These are phyloP conservation scores for Eucalyptus tenuipes DNA, from an alignment of 345 rosid genomes.

Conservation along the genomic window DNA sequence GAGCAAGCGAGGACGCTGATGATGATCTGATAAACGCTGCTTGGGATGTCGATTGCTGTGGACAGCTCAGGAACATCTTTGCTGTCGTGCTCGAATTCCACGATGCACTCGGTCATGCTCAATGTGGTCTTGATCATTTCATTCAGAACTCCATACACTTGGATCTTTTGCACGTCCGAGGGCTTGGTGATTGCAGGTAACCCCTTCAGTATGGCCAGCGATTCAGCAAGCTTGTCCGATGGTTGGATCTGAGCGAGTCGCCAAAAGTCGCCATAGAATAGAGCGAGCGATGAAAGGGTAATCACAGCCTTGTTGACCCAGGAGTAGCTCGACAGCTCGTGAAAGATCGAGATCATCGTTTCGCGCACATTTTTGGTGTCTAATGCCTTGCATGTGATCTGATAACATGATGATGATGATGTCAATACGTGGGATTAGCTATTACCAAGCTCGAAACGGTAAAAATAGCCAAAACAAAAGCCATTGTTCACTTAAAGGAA, in stretches of 20 bases:
- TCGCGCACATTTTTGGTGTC: background rate
- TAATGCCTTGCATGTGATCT: conserved; percentile 1
- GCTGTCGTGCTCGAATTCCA: background rate
- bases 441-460: background rate
- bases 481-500: background rate
- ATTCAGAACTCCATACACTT: background rate
- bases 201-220: background rate
- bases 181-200: background rate
- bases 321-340: background rate
- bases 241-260: background rate
- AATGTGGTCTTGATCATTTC: background rate
- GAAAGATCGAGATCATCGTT: background rate
- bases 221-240: background rate
- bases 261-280: background rate
- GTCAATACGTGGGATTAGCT: background rate
- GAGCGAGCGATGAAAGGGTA: background rate
- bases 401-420: background rate
- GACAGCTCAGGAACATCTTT: background rate
- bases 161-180: background rate
- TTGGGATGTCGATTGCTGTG: background rate
- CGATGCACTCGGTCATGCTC: background rate
- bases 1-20: background rate
- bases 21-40: background rate
- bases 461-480: background rate
- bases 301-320: background rate